Conservation (phyloP, 2,329 filamentous ascomycete species). For the Fusarium aywerte region DNA sequence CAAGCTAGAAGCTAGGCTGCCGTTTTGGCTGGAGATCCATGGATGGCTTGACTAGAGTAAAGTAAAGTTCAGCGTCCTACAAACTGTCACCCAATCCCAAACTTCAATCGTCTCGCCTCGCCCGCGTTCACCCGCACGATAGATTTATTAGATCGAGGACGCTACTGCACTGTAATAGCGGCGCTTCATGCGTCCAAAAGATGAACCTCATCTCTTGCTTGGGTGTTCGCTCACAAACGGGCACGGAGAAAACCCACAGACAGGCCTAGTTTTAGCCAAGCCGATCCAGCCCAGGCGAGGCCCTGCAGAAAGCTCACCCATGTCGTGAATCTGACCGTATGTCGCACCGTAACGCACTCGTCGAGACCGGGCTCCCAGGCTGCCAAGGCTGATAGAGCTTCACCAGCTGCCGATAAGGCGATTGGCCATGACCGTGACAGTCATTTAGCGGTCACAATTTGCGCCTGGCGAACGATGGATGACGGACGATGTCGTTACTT, state of each 20-base stretch:
- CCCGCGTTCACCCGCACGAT: slow-evolving; percentile 43
- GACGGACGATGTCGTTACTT: slow-evolving; percentile 30
- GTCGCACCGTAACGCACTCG: slow-evolving; percentile 23
- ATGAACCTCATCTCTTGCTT: slow-evolving; percentile 33
- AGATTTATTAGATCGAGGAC: slow-evolving; percentile 26
- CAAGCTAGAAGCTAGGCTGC: slow-evolving; percentile 22
- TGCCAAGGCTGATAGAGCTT: slow-evolving; percentile 42
- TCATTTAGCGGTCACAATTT: slow-evolving; percentile 37
- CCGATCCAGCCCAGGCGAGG: slow-evolving; percentile 41
- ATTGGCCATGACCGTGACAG: slow-evolving; percentile 35
- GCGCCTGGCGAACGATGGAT: slow-evolving; percentile 27
- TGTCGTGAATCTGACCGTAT: slow-evolving; percentile 29
- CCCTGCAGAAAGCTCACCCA: slow-evolving; percentile 33
- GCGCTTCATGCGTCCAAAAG: slow-evolving; percentile 38
- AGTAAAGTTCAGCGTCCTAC: slow-evolving; percentile 17
- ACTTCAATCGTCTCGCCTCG: slow-evolving; percentile 10
- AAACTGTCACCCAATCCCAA: slow-evolving; percentile 1
- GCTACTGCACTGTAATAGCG: slow-evolving; percentile 31
- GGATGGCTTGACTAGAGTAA: slow-evolving; percentile 14
- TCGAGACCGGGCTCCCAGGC: not conserved
- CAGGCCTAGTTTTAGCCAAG: slow-evolving; percentile 34
- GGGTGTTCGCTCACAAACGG: slow-evolving; percentile 16
- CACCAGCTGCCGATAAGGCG: slow-evolving; percentile 47
- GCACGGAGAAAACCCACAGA: slow-evolving; percentile 29
- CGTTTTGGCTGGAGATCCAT: slow-evolving; percentile 27